Evolutionary conservation across 306 rosid genomes (phyloP).

Genomic region (Vachellia collinsii): DNA sequence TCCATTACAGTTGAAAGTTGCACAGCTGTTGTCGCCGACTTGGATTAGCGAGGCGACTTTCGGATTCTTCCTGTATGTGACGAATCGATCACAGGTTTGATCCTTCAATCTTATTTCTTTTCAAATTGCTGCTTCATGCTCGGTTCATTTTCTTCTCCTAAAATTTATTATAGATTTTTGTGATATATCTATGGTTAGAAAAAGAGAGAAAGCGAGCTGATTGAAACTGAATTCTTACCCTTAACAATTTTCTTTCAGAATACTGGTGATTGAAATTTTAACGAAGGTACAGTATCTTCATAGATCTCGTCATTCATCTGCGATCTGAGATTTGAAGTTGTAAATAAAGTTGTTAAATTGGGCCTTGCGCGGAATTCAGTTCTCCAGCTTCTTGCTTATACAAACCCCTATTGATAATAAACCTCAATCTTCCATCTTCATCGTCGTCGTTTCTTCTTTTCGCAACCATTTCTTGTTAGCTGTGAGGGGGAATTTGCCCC

Average conservation of each 20-base stretch:
- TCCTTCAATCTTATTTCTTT: conserved; percentile 24
- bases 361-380: background rate
- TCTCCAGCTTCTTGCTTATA: background rate
- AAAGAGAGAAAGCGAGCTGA: conserved; percentile 13
- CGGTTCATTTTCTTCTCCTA: background rate
- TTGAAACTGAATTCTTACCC: background rate
- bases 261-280: conserved; percentile 8
- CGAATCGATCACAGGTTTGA: conserved; percentile 34
- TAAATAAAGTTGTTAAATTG: background rate
- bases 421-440: conserved; percentile 4
- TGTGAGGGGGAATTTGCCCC: conserved; percentile 24
- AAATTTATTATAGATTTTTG: conserved; percentile 30
- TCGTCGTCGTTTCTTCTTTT: background rate
- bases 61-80: conserved; percentile 15
- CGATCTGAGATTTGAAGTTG: conserved; percentile 43
- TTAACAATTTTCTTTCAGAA: background rate
- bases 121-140: background rate
- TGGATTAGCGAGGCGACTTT: conserved; percentile 15
- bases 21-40: conserved; percentile 21
- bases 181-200: background rate
- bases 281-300: conserved; percentile 14
- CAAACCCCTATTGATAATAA: conserved; percentile 34
- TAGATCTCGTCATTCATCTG: conserved; percentile 38
- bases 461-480: background rate
- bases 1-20: conserved; percentile 38